Base-by-base conservation (phyloP, 148 eudicot genomes). In the Nyssa sinensis region DNA sequence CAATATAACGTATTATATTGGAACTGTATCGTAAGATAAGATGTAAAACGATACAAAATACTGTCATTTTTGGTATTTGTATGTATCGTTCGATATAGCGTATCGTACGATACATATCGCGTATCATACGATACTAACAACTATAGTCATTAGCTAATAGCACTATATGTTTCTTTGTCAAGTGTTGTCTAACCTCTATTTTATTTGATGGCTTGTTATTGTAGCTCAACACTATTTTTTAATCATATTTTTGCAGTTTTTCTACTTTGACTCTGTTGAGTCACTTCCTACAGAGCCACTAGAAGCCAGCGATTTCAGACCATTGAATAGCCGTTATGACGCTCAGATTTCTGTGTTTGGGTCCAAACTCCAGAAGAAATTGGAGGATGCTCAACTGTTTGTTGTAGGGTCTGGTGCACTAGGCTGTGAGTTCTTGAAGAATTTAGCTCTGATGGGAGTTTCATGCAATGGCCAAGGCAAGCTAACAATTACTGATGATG, bases 351-450 rank as follows among this genome's bases (percentile, higher is more conserved):
- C 98, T 10, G 98, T 93, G 17, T 93, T 93, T 82, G 98, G 98
- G 68, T 84, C 81, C 51, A 85, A 85, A 83, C 85, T 93, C 61
- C 98, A 93, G 80, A 89, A 89, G 82, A 93, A 89, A 76, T 81
- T 93, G 67, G 94, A 93, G 83, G 88, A 88, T 70, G 93, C 98
- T 55, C 82, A 74, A 55, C 74, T 79, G 30, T 94, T 91, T 79
- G 81, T 94, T 76, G 94, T 94, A 57, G 98, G 98, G 74, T 89
- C 97, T 76, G 98, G 98, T 72, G 98, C 98, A n/a, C 86, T 94
- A 32, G 98, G 98, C 49, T 94, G 98, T 61, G 98, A 94, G 75
- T 94, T 94, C 69, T 81, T 94, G 81, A 94, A 94, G 77, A 94
- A 94, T 81, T 80, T 94, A 69, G 97, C 98, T 75, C 75, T 94